These are phyloP conservation scores for Chenopodium formosanum DNA, from an alignment of 148 eudicot genomes.

Conservation along the genomic window DNA sequence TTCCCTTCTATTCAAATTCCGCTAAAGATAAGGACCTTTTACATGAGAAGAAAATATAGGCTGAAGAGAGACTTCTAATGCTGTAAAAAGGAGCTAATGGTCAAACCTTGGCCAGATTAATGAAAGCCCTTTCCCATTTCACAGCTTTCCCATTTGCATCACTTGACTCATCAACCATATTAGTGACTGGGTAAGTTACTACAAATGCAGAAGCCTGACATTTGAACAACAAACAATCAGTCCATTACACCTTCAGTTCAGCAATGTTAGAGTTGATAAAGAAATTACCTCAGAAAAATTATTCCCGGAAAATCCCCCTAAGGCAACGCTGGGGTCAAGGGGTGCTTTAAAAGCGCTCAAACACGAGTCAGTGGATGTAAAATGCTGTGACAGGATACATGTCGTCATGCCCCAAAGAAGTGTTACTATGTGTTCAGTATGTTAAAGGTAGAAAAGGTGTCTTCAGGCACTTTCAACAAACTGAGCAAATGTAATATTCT, in stretches of 20 bases:
- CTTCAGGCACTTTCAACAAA: not conserved
- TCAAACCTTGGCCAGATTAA: constrained; percentile 61
- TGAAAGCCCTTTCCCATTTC: constrained; percentile 76
- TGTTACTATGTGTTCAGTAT: constrained; percentile 4
- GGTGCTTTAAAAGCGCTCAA: constrained; percentile 74
- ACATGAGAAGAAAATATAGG: not conserved
- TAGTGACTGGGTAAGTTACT: constrained; percentile 70
- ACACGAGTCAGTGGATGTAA: constrained; percentile 60
- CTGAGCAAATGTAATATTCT: not conserved
- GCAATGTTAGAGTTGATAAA: constrained; percentile 4
- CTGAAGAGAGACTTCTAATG: not conserved
- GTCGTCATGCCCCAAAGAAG: not conserved
- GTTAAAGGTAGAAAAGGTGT: constrained; percentile 2
- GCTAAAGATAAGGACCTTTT: not conserved
- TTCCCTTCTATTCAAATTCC: not conserved
- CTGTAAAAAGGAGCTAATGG: not conserved
- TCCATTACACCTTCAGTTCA: constrained; percentile 1
- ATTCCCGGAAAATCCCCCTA: constrained; percentile 65
- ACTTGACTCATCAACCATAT: constrained; percentile 47
- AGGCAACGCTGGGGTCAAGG: constrained; percentile 63
- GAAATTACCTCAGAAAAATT: constrained; percentile 58
- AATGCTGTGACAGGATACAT: constrained; percentile 49
- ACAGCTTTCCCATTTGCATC: constrained; percentile 53
- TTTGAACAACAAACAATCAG: constrained; percentile 12
- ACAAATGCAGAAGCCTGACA: constrained; percentile 67